A percentile compares a stretch with the other conserved stretches of the same genome.
phyloP scores from a whole-genome alignment of 768 basidiomycete species.

The Naganishia vaughanmartiniae region DNA sequence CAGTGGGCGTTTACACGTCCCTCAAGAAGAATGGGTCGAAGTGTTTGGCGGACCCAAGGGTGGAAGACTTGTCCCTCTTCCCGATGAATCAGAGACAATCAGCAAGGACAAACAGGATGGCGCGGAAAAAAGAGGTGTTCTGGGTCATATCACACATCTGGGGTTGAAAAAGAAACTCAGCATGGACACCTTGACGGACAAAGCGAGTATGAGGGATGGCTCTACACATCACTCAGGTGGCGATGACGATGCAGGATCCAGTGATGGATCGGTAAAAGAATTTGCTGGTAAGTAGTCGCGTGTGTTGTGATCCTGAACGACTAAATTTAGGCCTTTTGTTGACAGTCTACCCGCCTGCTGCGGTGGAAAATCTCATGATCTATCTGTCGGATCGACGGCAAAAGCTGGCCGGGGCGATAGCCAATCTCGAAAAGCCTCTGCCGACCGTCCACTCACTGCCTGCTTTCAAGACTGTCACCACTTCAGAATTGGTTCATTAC shows the following conservation, averaged over 20 bases:
- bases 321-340: not conserved
- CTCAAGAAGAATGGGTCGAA: conserved; percentile 70
- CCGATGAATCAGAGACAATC: conserved; percentile 38
- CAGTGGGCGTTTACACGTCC: conserved; percentile 71
- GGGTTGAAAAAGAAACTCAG: conserved; percentile 30
- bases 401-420: conserved; percentile 74
- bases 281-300: conserved; percentile 22
- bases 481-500: conserved; percentile 69
- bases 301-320: not conserved
- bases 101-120: conserved; percentile 48
- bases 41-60: conserved; percentile 70
- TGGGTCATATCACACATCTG: conserved; percentile 32
- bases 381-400: conserved; percentile 88
- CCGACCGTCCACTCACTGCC: conserved; percentile 67
- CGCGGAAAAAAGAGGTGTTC: conserved; percentile 51
- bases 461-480: conserved; percentile 57
- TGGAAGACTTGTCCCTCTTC: conserved; percentile 39
- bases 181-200: conserved; percentile 17
- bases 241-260: conserved; percentile 18
- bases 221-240: not conserved
- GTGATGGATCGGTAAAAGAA: conserved; percentile 24
- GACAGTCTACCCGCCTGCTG: conserved; percentile 43
- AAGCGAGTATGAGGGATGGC: conserved; percentile 20
- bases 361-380: conserved; percentile 81
- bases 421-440: conserved; percentile 66